Base-by-base conservation (phyloP, 176 grass and related monocot genomes). In the Aegilops longissima region DNA sequence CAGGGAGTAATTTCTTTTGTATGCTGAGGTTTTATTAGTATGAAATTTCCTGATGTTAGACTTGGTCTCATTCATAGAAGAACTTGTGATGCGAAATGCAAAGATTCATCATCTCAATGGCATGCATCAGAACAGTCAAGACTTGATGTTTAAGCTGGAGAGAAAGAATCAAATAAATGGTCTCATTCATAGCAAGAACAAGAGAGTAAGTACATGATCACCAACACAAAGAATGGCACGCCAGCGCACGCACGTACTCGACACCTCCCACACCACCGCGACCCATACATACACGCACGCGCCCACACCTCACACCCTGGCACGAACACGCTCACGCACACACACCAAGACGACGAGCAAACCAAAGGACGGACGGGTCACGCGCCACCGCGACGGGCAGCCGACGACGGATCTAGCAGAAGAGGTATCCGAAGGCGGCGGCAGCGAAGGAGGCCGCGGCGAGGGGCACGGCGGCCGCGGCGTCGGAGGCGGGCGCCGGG, bases 161-260 rank as follows among this genome's bases (percentile, higher is more conserved):
- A 52, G 6, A 85, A 91, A 88, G 86, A 91, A 91, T 91, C 86
- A 82, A 91, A 88, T 85, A 91, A 91, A 91, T 91, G 64, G 76
- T 88, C 90, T 85, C 82, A 85, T 85, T 78, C 17, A 84, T 80
- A 77, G 61, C 4, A 68, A 82, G 49, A 71, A 80, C 24, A 29
- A 56, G 24, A 52, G 16, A 64, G 61, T 20, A 49, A 75, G 62
- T 82, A 91, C 86, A 85, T 45, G 85, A 62, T 61, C 47, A 36
- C 17, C 77, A 39, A 78, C 71, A 77, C 86, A 34, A 47, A 85
- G 63, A 91, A 77, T 82, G 86, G 82, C 76, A 52, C 75, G 82
- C 21, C 81, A 74, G 80, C 78, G 78, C 79, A 87, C 78, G 71
- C 72, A 87, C 61, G 49, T 20, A 82, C 34, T 8, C 0, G 77